phyloP scores from a whole-genome alignment of 2,329 filamentous ascomycete species.

The Lecanicillium sp. region DNA sequence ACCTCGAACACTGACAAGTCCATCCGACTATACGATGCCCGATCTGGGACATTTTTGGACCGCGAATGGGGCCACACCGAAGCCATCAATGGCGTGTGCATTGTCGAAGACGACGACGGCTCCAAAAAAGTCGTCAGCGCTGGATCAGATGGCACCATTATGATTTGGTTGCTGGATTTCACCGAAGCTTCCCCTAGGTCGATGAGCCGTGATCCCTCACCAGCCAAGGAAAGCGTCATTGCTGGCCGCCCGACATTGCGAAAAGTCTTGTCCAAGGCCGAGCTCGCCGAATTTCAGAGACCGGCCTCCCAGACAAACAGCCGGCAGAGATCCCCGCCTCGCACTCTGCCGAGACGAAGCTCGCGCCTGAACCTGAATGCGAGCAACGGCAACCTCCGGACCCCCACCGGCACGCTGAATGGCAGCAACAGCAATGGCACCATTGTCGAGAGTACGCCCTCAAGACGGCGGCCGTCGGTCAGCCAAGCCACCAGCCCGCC shows the following conservation, averaged over 20 bases:
- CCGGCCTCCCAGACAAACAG: conserved; percentile 32
- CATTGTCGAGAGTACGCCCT: conserved; percentile 41
- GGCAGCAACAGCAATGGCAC: conserved; percentile 34
- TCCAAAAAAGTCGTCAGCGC: conserved; percentile 62
- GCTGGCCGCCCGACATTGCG: conserved; percentile 67
- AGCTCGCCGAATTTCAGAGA: conserved; percentile 73
- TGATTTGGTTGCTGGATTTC: conserved; percentile 64
- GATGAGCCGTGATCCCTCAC: conserved; percentile 47
- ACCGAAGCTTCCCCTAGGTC: conserved; percentile 37
- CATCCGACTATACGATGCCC: conserved; percentile 78
- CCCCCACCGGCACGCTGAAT: conserved; percentile 34
- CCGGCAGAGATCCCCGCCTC: conserved; percentile 50
- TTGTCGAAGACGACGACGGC: conserved; percentile 56
- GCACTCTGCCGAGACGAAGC: conserved; percentile 47
- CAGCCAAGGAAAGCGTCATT: conserved; percentile 42
- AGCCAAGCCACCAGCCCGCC: conserved; percentile 43
- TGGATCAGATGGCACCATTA: conserved; percentile 74
- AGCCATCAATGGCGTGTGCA: conserved; percentile 76
- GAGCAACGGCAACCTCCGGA: conserved; percentile 28
- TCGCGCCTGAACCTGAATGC: conserved; percentile 44
- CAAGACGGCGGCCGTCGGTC: conserved; percentile 38
- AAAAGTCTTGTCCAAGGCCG: conserved; percentile 78
- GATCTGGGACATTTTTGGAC: conserved; percentile 70
- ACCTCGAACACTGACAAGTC: conserved; percentile 95
- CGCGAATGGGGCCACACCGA: conserved; percentile 95